A percentile compares a stretch with the other conserved stretches of the same genome.
Conservation (phyloP, 75 land plant genomes). For the Sequoiadendron giganteum region DNA sequence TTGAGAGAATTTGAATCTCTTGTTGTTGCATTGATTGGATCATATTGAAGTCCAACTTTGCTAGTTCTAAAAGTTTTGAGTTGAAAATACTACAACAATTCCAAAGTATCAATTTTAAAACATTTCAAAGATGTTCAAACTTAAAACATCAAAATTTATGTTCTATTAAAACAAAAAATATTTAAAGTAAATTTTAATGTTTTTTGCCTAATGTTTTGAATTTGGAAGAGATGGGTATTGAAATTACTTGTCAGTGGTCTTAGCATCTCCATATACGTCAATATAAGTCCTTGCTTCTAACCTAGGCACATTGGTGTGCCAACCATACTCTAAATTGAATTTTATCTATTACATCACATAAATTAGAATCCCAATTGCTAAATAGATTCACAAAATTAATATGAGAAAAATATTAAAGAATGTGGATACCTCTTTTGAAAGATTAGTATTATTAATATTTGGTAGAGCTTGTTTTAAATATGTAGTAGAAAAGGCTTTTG, state of each 20-base stretch:
- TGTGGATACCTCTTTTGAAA: background rate
- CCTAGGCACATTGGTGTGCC: background rate
- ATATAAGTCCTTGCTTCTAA: slow-evolving; percentile 20
- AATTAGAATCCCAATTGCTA: too few species aligned
- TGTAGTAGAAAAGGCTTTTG: slow-evolving; percentile 9
- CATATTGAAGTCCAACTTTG: background rate
- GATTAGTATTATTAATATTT: background rate
- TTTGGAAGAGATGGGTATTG: too few species aligned
- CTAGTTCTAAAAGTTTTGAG: background rate
- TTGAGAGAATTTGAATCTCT: background rate
- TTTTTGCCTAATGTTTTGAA: too few species aligned
- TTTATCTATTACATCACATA: background rate
- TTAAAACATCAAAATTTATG: too few species aligned
- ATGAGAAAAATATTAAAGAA: too few species aligned
- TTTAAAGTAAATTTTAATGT: too few species aligned
- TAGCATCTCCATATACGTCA: background rate
- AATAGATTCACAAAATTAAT: too few species aligned
- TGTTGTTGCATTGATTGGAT: background rate
- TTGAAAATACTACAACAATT: background rate
- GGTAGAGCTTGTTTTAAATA: slow-evolving; percentile 2
- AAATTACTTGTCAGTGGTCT: background rate
- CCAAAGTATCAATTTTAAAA: background rate
- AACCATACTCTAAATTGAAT: background rate
- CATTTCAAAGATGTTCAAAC: background rate
- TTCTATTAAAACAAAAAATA: too few species aligned